Evolutionary conservation across 257 asterid species (phyloP).

Genomic region (Asclepias syriaca): DNA sequence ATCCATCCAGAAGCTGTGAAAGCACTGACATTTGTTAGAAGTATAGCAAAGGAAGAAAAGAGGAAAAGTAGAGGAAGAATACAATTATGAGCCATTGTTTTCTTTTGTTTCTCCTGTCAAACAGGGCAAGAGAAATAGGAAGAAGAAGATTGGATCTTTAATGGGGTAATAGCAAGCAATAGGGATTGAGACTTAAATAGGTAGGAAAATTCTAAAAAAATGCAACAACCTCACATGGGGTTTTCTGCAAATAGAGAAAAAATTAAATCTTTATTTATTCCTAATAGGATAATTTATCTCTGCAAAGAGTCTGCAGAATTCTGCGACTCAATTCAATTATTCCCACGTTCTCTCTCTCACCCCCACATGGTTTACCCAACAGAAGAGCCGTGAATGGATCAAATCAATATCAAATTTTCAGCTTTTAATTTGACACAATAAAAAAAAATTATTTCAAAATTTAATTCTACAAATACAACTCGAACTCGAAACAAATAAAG

Average conservation of each 20-base stretch:
- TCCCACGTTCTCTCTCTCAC: constrained; percentile 27
- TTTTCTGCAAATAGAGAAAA: constrained; percentile 16
- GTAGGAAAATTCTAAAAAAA: constrained; percentile 8
- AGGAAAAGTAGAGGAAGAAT: constrained; percentile 16
- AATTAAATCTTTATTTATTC: neutral
- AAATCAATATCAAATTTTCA: neutral
- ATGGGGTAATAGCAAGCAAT: constrained; percentile 11
- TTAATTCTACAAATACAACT: no score
- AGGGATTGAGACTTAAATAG: constrained; percentile 18
- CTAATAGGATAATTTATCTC: neutral
- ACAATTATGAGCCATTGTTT: constrained; percentile 21
- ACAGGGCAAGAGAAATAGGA: constrained; percentile 2
- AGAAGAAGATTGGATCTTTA: constrained; percentile 12
- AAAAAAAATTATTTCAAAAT: no score
- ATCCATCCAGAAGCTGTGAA: constrained; percentile 40
- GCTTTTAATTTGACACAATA: no score
- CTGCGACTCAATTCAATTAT: constrained; percentile 26
- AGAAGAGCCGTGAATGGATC: constrained; percentile 21
- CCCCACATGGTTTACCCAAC: constrained; percentile 28
- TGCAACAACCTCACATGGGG: constrained; percentile 41
- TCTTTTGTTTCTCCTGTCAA: neutral
- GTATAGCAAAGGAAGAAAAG: constrained; percentile 9
- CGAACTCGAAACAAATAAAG: neutral
- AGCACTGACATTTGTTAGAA: constrained; percentile 24
- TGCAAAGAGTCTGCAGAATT: constrained; percentile 16